These are phyloP conservation scores for Aspergillus egyptiacus DNA, from an alignment of 495 filamentous ascomycete genomes.

Conservation along the genomic window DNA sequence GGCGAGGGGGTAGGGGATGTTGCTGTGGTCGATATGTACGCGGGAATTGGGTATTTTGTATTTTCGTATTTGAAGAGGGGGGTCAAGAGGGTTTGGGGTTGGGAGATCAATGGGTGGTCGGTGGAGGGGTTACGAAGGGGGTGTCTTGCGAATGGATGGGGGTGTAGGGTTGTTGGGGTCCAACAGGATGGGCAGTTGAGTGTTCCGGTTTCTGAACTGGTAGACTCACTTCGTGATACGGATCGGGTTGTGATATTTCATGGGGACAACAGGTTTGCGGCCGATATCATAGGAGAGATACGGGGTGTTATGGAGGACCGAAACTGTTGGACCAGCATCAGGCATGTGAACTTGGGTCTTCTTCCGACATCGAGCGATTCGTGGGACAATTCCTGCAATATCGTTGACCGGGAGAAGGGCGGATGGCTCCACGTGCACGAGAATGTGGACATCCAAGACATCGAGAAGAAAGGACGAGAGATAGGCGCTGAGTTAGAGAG, in stretches of 20 bases:
- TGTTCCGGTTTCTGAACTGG: slow-evolving; percentile 22
- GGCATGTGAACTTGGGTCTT: slow-evolving; percentile 78
- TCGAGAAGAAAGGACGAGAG: slow-evolving; percentile 46
- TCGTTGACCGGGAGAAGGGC: slow-evolving; percentile 44
- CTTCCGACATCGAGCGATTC: slow-evolving; percentile 60
- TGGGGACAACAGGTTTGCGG: slow-evolving; percentile 60
- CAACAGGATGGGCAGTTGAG: slow-evolving; percentile 23
- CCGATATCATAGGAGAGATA: slow-evolving; percentile 35
- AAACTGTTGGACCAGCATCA: slow-evolving; percentile 30
- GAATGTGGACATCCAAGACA: slow-evolving; percentile 63
- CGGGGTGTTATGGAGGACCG: slow-evolving; percentile 19
- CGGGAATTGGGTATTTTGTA: slow-evolving; percentile 88
- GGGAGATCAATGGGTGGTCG: slow-evolving; percentile 87
- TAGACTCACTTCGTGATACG: slow-evolving; percentile 25
- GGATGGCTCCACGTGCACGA: slow-evolving; percentile 84
- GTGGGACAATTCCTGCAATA: slow-evolving; percentile 61
- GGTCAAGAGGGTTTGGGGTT: slow-evolving; percentile 64
- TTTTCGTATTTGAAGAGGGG: slow-evolving; percentile 74
- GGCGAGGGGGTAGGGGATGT: slow-evolving; percentile 27
- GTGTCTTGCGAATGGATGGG: slow-evolving; percentile 61
- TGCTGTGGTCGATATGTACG: slow-evolving; percentile 76
- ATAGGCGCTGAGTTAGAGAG: slow-evolving; percentile 20
- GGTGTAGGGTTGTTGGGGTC: slow-evolving; percentile 42
- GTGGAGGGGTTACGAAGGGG: slow-evolving; percentile 74
- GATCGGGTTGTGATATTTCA: slow-evolving; percentile 58